Evolutionary conservation across 495 filamentous ascomycete species (phyloP), one percentile per base, ranked within the genome.

Genomic region (Lasiosphaeria hispida): DNA sequence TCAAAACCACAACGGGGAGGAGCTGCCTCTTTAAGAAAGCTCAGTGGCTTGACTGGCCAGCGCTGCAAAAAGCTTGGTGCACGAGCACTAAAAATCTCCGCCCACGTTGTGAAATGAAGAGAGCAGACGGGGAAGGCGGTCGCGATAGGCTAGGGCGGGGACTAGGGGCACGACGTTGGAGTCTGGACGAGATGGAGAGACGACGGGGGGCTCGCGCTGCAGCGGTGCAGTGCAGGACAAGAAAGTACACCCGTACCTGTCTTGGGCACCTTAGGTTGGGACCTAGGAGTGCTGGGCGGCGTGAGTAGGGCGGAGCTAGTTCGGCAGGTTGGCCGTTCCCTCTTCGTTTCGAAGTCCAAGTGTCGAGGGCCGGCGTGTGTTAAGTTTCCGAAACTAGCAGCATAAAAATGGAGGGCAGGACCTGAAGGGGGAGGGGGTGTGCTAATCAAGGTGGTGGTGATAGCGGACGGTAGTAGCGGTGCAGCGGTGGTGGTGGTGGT

Each of bases 331-430:
- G 48, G 62, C 55, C 55, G 62, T 59, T 61, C 23, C 59, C 38
- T 53, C 39, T 47, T 57, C 53, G 59, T 62, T 65, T 65, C 59
- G 63, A 60, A 65, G 57, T 63, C 66, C 35, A 64, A 59, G 60
- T 60, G 63, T 63, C 49, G 59, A 63, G 58, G 51, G 47, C 57
- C 51, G 54, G 62, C 61, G 57, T 59, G 51, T 48, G 42, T 57
- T 57, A 55, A 62, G 61, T 61, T 66, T 69, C 58, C 63, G 63
- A 65, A 62, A 62, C 63, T 55, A 60, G 59, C 51, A 59, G 60
- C 60, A 62, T 62, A 62, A 62, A 55, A 58, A 58, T 62, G 36
- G 60, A 53, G 55, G 48, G 60, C 11, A 53, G 44, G 19, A 57
- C 55, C 55, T 38, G 60, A 30, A 13, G 38, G 36, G 18, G 37